Percentiles rank a stretch among this genome's conserved stretches.
These are phyloP conservation scores for Thelonectria discophora DNA, from an alignment of 2,329 filamentous ascomycete species.

Conservation along the genomic window DNA sequence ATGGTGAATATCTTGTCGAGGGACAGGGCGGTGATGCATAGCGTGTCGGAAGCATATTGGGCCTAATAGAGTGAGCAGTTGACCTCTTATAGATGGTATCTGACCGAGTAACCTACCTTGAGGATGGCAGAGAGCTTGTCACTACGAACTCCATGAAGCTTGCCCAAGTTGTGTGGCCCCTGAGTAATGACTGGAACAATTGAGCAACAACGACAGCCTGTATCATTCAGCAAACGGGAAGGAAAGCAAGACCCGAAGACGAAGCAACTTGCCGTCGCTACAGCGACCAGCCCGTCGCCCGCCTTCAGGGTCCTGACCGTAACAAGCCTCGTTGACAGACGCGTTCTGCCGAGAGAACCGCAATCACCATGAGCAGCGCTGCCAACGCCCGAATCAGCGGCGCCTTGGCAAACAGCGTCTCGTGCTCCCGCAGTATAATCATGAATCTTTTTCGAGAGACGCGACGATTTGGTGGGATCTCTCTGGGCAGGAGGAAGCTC, in stretches of 20 bases:
- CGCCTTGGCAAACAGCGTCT: conserved; percentile 37
- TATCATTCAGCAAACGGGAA: background rate
- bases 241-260: background rate
- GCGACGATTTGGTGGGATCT: background rate
- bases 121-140: conserved; percentile 25
- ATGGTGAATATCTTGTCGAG: conserved; percentile 34
- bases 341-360: conserved; percentile 31
- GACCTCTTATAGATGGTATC: background rate
- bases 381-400: conserved; percentile 35
- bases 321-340: conserved; percentile 27
- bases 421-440: conserved; percentile 30
- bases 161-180: conserved; percentile 32
- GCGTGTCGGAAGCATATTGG: conserved; percentile 27
- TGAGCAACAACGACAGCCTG: conserved; percentile 32
- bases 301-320: conserved; percentile 26
- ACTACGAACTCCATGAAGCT: conserved; percentile 11
- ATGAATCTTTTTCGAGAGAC: conserved; percentile 1
- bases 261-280: conserved; percentile 27
- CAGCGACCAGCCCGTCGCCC: conserved; percentile 29
- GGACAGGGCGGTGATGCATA: conserved; percentile 25
- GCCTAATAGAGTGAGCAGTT: conserved; percentile 7
- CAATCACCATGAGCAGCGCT: conserved; percentile 36
- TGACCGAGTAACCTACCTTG: conserved; percentile 15
- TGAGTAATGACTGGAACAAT: conserved; percentile 29
- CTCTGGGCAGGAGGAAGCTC: background rate